Evolutionary conservation across 495 filamentous ascomycete species (phyloP), one percentile per base, ranked within the genome.

Genomic region (Penicillium egyptiacum): DNA sequence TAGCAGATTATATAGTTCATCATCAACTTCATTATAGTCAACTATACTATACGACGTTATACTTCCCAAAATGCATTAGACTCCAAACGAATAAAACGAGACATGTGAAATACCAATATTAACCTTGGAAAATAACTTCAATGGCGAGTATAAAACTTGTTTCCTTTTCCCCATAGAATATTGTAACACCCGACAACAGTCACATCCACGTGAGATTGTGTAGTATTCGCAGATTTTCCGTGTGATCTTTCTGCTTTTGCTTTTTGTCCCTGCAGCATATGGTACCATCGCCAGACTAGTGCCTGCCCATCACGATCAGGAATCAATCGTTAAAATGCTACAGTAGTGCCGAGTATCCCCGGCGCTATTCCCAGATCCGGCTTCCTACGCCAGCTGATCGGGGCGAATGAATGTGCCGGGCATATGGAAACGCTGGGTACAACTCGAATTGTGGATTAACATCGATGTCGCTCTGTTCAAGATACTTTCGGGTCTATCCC

Each of bases 131-230:
- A 9, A 35, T 6, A 49, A 22, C 28, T 7, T n/a, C 5, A 14
- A 7, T 17, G 26, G 26, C 30, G 28, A 49, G 46, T 49, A 49
- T 49, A 49, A 31, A 49, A 26, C n/a, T 47, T 3, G 16, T 19
- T 47, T 16, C 7, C 10, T 4, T 8, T 4, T n/a, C 30, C 25
- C 44, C 23, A 5, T 7, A 2, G 16, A 17, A 6, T 3, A 26
- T 20, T 16, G 44, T 47, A 47, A 47, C 44, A 47, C 25, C 43
- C 44, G 44, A 17, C 16, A 28, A 4, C 25, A 16, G 8, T 26
- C 23, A 26, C 23, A 28, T 28, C 43, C 43, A 46, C 19, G 23
- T 46, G 43, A 46, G 42, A 25, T 44, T 44, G 42, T 44, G 42
- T 25, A 20, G 42, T 44, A 44, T 44, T 20, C 42, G 20, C 42